phyloP scores from a whole-genome alignment of 352 stramenopile genomes.

The Pythium pectinolyticum region DNA sequence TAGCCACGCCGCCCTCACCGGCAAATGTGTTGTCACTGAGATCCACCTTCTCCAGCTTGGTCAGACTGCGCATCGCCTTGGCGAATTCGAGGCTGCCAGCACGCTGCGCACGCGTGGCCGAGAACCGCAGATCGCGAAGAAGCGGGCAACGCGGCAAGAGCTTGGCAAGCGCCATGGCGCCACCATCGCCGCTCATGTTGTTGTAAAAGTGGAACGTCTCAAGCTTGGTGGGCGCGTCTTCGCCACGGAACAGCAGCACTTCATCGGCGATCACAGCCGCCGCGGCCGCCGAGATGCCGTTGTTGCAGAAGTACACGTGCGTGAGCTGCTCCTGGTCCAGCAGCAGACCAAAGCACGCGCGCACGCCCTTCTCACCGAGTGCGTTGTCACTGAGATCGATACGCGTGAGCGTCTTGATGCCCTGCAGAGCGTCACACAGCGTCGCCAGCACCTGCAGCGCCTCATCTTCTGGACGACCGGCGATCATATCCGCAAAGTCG shows the following conservation, averaged over 20 bases:
- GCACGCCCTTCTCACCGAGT: constrained; percentile 93
- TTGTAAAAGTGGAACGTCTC: constrained; percentile 96
- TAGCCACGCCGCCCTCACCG: constrained; percentile 75
- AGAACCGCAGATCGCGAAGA: constrained; percentile 93
- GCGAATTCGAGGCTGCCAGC: constrained; percentile 89
- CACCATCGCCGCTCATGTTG: constrained; percentile 96
- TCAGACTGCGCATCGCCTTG: constrained; percentile 65
- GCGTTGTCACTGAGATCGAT: constrained; percentile 95
- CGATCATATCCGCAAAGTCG: constrained; percentile 89
- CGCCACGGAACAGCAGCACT: constrained; percentile 81
- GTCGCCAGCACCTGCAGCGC: constrained; percentile 80
- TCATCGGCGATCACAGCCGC: constrained; percentile 87
- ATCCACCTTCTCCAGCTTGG: constrained; percentile 85
- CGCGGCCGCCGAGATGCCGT: constrained; percentile 90
- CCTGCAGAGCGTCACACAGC: constrained; percentile 70
- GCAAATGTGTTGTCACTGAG: constrained; percentile 95
- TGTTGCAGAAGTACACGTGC: constrained; percentile 94
- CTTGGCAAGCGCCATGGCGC: constrained; percentile 82
- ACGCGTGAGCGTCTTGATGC: constrained; percentile 70
- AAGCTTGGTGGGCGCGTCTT: constrained; percentile 75
- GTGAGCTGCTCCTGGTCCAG: constrained; percentile 72
- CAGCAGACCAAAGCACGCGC: constrained; percentile 88
- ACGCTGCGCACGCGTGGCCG: constrained; percentile 87
- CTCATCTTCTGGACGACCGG: constrained; percentile 76
- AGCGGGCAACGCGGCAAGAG: constrained; percentile 84